These are phyloP conservation scores for Xylariaceae sp. DNA, from an alignment of 2,329 filamentous ascomycete species.

Conservation along the genomic window DNA sequence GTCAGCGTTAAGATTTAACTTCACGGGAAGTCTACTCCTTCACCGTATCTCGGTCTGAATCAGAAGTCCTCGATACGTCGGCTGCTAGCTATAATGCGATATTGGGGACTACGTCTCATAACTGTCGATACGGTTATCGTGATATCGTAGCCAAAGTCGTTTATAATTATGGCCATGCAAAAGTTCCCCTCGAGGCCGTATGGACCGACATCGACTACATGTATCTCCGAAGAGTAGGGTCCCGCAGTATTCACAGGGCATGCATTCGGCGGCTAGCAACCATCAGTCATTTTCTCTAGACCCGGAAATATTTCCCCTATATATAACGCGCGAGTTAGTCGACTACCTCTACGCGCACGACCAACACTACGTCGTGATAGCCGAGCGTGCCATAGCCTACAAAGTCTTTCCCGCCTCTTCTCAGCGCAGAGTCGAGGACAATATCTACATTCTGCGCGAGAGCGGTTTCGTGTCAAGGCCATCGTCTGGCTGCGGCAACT, in stretches of 20 bases:
- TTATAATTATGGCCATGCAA: constrained; percentile 66
- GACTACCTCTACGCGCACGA: constrained; percentile 66
- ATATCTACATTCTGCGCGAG: constrained; percentile 49
- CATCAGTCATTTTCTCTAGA: constrained; percentile 64
- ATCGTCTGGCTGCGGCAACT: constrained; percentile 79
- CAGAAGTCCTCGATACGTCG: constrained; percentile 68
- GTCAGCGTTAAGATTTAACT: constrained; percentile 39
- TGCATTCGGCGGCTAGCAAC: constrained; percentile 12
- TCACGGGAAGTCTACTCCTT: constrained; percentile 43
- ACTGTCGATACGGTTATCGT: constrained; percentile 67
- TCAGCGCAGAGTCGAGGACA: constrained; percentile 45
- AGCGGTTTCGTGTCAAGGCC: constrained; percentile 63
- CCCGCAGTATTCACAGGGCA: neutral
- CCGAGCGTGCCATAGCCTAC: constrained; percentile 67
- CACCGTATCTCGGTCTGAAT: constrained; percentile 41
- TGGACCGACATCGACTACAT: constrained; percentile 69
- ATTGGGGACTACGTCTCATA: constrained; percentile 65
- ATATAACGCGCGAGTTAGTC: constrained; percentile 66
- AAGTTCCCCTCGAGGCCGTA: constrained; percentile 70
- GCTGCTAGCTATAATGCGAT: constrained; percentile 66
- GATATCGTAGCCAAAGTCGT: constrained; percentile 69
- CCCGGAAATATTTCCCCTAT: constrained; percentile 62
- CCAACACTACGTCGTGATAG: constrained; percentile 77
- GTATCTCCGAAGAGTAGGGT: constrained; percentile 49
- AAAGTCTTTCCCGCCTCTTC: constrained; percentile 47